These are phyloP conservation scores for Euphorbia schlechtendalii DNA, from an alignment of 441 rosid genomes.

Conservation along the genomic window DNA sequence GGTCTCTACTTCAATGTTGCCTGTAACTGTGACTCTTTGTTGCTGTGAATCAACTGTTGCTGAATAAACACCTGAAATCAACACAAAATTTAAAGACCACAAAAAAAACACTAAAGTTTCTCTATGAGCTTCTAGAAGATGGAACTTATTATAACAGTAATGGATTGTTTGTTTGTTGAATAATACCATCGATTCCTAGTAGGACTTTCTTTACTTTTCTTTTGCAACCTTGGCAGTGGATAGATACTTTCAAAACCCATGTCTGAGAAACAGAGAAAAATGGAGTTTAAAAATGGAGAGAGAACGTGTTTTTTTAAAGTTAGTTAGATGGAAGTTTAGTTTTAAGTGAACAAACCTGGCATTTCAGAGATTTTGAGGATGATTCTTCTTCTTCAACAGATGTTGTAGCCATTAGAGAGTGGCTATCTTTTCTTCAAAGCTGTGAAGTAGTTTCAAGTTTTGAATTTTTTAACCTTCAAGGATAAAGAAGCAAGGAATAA, in stretches of 20 bases:
- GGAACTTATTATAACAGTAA: too few species aligned
- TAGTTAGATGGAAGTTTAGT: neutral
- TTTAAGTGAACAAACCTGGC: conserved; percentile 14
- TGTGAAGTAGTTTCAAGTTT: neutral
- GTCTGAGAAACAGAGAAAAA: conserved; percentile 32
- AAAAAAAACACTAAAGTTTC: neutral
- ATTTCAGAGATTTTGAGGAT: conserved; percentile 13
- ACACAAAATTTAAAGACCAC: neutral
- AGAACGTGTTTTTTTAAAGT: too few species aligned
- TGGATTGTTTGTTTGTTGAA: neutral
- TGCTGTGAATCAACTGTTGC: conserved; percentile 38
- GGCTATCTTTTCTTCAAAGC: neutral
- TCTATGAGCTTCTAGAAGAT: too few species aligned
- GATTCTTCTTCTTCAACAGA: conserved; percentile 7
- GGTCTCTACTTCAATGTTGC: conserved; percentile 42
- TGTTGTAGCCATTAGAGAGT: conserved; percentile 17
- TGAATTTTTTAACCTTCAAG: neutral
- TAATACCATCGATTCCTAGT: conserved; percentile 53
- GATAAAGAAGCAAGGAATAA: neutral
- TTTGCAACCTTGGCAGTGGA: conserved; percentile 73
- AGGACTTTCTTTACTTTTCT: conserved; percentile 59
- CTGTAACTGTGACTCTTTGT: conserved; percentile 54
- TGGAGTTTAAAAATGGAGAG: neutral
- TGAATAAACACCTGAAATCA: conserved; percentile 46
- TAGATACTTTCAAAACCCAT: conserved; percentile 54